Percentiles rank a stretch among this genome's conserved stretches.
Evolutionary conservation across 352 stramenopile species (phyloP).

Genomic region (Phytophthora meadii): DNA sequence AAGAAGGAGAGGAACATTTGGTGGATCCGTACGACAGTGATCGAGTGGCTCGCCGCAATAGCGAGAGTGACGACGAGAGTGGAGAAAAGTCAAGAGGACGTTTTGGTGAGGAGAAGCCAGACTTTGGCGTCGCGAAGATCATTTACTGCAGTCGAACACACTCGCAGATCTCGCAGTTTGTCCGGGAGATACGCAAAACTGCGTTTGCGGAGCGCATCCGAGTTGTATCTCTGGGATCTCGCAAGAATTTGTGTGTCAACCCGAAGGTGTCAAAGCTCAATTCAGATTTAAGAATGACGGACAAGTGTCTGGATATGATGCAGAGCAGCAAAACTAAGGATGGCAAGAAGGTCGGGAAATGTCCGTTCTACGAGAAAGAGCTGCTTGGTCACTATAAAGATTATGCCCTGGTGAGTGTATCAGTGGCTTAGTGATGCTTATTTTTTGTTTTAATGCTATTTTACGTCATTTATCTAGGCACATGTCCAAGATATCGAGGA

Average conservation of each 20-base stretch:
- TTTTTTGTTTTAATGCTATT: slow-evolving; percentile 8
- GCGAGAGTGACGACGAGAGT: slow-evolving; percentile 53
- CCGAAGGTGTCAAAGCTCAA: slow-evolving; percentile 65
- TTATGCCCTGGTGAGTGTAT: slow-evolving; percentile 69
- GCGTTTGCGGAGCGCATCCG: slow-evolving; percentile 72
- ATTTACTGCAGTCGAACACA: slow-evolving; percentile 93
- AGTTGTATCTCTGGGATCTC: slow-evolving; percentile 82
- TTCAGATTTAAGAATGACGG: slow-evolving; percentile 83
- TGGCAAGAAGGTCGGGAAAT: slow-evolving; percentile 67
- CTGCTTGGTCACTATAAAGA: slow-evolving; percentile 77
- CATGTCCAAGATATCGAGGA: slow-evolving; percentile 97
- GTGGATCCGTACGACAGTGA: slow-evolving; percentile 86
- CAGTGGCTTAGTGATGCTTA: background rate
- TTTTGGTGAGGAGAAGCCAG: slow-evolving; percentile 27
- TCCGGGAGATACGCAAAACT: slow-evolving; percentile 89
- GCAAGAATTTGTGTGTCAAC: slow-evolving; percentile 88
- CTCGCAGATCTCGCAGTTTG: slow-evolving; percentile 91
- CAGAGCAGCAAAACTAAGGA: slow-evolving; percentile 68
- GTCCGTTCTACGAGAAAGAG: slow-evolving; percentile 85
- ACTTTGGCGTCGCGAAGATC: slow-evolving; percentile 77
- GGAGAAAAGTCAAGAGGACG: background rate
- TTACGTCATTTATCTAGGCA: slow-evolving; percentile 43
- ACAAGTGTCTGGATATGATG: slow-evolving; percentile 89
- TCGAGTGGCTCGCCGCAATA: slow-evolving; percentile 13
- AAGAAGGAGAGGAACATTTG: slow-evolving; percentile 63